Base-by-base conservation (phyloP, 148 eudicot genomes). In the Chenopodium suecicum region DNA sequence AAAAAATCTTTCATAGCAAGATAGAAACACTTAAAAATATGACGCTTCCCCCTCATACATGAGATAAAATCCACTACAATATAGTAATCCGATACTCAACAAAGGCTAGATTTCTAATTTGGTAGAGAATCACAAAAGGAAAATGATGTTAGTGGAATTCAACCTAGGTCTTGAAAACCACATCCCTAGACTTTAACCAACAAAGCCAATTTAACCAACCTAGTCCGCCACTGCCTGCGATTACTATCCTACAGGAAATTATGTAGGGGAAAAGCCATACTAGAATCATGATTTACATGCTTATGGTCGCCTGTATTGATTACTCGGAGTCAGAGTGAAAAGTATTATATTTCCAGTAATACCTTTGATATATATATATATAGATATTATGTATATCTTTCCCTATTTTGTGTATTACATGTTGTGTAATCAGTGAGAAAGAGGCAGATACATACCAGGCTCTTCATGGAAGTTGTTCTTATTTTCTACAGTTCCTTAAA, bases 181-280 rank as follows among this genome's bases (percentile, higher is more conserved):
- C 44, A 41, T 5, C 44, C 44, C 44, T 0, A 41, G 7, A 41
- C 44, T 41, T 41, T 37, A 37, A 37, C 44, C 44, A 37, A 37
- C 44, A 37, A 37, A 37, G 7, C 44, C 5, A 37, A 25, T 25
- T 25, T 25, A 25, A 25, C 25, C 25, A 25, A 25, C 25, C 25
- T 25, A 25, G 25, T 25, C 25, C 25, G 25, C 25, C 25, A 25
- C 25, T 25, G 25, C 25, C 25, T 25, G 25, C 25, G 25, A 25
- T 25, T 83, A 83, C 11, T 83, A 74, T 48, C 86, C 86, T 20
- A 69, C 82, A 23, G 86, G 86, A 7, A 83, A 83, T 32, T 79
- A 83, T 70, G 78, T 62, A 4, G 86, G 82, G 7, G 82, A 79
- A 75, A 79, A 46, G 65, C 86, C 86, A 27, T 83, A 83, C 63